Evolutionary conservation across 2,329 filamentous ascomycete genomes (phyloP).

Genomic region (Xylaria sp.): DNA sequence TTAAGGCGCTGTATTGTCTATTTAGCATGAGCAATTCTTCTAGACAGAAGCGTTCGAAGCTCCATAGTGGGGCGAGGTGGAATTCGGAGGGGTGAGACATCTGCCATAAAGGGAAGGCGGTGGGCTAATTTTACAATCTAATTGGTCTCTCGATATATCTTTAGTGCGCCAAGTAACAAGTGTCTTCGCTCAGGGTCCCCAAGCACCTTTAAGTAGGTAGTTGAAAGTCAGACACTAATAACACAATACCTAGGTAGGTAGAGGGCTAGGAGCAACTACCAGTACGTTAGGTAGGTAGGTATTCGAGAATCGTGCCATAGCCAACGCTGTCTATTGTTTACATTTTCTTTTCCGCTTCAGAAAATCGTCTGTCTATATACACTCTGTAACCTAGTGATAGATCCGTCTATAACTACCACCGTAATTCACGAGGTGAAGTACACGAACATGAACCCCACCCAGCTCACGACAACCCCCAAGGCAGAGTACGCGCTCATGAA

Average conservation of each 20-base stretch:
- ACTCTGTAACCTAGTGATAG: not conserved
- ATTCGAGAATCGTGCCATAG: not conserved
- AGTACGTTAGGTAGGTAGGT: not conserved
- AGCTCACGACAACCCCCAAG: slow-evolving; percentile 93
- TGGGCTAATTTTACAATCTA: slow-evolving; percentile 15
- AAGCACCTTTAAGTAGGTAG: not conserved
- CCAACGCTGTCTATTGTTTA: slow-evolving; percentile 7
- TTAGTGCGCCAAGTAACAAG: slow-evolving; percentile 7
- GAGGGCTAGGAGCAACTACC: not conserved
- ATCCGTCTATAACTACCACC: slow-evolving; percentile 28
- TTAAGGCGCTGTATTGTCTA: not conserved
- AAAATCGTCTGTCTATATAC: slow-evolving; percentile 1
- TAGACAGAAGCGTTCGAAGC: slow-evolving; percentile 18
- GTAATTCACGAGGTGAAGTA: slow-evolving; percentile 75
- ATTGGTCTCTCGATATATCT: slow-evolving; percentile 23
- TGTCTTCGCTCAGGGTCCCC: too few relatives aligned
- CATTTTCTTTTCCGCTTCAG: too few relatives aligned
- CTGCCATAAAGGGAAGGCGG: slow-evolving; percentile 39
- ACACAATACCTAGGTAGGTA: too few relatives aligned
- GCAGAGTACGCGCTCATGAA: slow-evolving; percentile 96
- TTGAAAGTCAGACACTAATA: not conserved
- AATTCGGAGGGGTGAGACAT: slow-evolving; percentile 31
- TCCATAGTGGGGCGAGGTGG: slow-evolving; percentile 24
- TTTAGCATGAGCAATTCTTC: not conserved
- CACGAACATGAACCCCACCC: slow-evolving; percentile 92